A percentile compares a stretch with the other conserved stretches of the same genome.
Evolutionary conservation across 2,329 filamentous ascomycete species (phyloP).

Genomic region (Aspergillus pseudoterreus): DNA sequence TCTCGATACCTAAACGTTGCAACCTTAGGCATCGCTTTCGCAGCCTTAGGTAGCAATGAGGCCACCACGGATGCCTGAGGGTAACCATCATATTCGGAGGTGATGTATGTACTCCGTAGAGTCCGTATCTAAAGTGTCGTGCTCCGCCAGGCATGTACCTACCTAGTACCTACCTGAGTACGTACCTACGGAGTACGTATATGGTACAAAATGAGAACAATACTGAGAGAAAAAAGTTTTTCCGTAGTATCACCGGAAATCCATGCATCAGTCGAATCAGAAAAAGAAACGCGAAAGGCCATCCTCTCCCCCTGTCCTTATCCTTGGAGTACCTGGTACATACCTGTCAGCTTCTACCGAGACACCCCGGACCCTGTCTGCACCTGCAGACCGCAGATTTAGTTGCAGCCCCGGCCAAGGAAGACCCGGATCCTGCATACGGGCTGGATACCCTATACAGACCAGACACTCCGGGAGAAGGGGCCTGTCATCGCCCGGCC

Average conservation of each 20-base stretch:
- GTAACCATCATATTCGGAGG: too few relatives aligned
- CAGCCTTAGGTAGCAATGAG: not conserved
- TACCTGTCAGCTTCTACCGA: not conserved
- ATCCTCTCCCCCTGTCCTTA: not conserved
- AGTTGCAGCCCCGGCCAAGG: constrained; percentile 7
- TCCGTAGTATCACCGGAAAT: not conserved
- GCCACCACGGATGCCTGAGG: not conserved
- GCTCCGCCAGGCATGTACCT: too few relatives aligned
- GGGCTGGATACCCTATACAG: not conserved
- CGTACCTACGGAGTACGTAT: too few relatives aligned
- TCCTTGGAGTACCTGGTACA: not conserved
- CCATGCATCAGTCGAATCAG: not conserved
- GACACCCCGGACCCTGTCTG: constrained; percentile 17
- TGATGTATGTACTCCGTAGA: not conserved
- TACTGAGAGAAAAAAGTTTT: not conserved
- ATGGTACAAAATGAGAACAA: too few relatives aligned
- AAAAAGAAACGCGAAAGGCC: not conserved
- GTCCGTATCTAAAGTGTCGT: not conserved
- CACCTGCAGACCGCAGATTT: constrained; percentile 13
- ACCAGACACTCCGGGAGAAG: not conserved
- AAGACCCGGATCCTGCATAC: not conserved
- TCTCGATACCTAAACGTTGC: not conserved
- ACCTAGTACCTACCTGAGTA: too few relatives aligned
- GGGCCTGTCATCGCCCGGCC: not conserved
- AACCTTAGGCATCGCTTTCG: not conserved